These are phyloP conservation scores for Leishmania braziliensis DNA, from an alignment of 208 protist genomes.

Conservation along the genomic window DNA sequence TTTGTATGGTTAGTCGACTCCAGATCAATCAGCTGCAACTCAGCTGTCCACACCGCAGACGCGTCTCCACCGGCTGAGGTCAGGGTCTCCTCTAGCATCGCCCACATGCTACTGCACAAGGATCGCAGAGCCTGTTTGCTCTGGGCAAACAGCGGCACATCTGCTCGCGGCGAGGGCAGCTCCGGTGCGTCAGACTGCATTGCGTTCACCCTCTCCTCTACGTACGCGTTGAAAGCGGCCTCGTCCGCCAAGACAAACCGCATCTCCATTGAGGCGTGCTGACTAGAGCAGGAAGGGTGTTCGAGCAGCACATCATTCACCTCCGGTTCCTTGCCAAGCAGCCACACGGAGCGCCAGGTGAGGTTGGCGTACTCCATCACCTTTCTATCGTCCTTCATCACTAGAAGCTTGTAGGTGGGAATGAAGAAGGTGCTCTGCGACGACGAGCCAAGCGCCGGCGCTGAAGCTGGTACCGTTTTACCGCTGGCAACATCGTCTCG, in stretches of 20 bases:
- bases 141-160: conserved; percentile 8
- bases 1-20: conserved; percentile 73
- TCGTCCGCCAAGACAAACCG: conserved; percentile 51
- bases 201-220: background rate
- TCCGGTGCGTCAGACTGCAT: background rate
- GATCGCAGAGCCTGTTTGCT: conserved; percentile 9
- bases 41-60: conserved; percentile 49
- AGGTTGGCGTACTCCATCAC: conserved; percentile 40
- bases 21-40: conserved; percentile 78
- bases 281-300: conserved; percentile 81
- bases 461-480: background rate
- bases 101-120: conserved; percentile 35
- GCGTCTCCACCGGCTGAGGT: conserved; percentile 35
- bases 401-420: conserved; percentile 57
- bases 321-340: conserved; percentile 63
- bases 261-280: conserved; percentile 79
- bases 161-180: background rate
- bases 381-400: conserved; percentile 53
- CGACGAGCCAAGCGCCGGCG: background rate
- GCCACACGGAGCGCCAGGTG: conserved; percentile 53
- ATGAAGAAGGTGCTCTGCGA: conserved; percentile 38
- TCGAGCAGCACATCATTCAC: conserved; percentile 69
- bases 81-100: conserved; percentile 34
- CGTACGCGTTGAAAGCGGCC: conserved; percentile 4
- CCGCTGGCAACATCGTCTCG: background rate